These are phyloP conservation scores for Gossypium australe DNA, from an alignment of 345 rosid species.

Conservation along the genomic window DNA sequence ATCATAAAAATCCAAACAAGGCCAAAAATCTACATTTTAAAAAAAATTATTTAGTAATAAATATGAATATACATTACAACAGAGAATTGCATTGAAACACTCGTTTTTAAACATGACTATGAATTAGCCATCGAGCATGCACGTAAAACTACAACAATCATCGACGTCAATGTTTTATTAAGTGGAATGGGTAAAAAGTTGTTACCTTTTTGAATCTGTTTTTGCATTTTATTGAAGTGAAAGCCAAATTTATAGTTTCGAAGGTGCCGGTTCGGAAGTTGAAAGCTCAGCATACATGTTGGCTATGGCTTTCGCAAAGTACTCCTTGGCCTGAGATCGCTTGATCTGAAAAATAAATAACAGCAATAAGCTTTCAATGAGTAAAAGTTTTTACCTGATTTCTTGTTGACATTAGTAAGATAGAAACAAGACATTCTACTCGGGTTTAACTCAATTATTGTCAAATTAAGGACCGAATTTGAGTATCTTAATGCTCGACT, in stretches of 20 bases:
- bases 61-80: constrained; percentile 1
- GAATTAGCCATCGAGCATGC: not conserved
- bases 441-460: too few relatives aligned
- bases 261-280: constrained; percentile 24
- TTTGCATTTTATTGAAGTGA: not conserved
- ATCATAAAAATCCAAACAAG: not conserved
- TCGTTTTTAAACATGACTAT: not conserved
- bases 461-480: not conserved
- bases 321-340: constrained; percentile 75
- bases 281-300: constrained; percentile 65
- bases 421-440: too few relatives aligned
- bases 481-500: not conserved
- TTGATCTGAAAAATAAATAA: constrained; percentile 46
- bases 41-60: not conserved
- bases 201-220: not conserved
- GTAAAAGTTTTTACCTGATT: not conserved
- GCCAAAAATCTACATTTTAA: not conserved
- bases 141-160: constrained; percentile 1
- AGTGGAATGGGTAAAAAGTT: not conserved
- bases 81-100: not conserved
- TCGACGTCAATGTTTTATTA: not conserved
- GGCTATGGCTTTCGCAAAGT: constrained; percentile 58
- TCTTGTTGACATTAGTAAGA: not conserved
- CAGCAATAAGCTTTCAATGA: not conserved
- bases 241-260: constrained; percentile 15